Evolutionary conservation across 179 eudicot genomes (phyloP), one percentile per base, ranked within the genome.

Genomic region (Patellifolia procumbens): DNA sequence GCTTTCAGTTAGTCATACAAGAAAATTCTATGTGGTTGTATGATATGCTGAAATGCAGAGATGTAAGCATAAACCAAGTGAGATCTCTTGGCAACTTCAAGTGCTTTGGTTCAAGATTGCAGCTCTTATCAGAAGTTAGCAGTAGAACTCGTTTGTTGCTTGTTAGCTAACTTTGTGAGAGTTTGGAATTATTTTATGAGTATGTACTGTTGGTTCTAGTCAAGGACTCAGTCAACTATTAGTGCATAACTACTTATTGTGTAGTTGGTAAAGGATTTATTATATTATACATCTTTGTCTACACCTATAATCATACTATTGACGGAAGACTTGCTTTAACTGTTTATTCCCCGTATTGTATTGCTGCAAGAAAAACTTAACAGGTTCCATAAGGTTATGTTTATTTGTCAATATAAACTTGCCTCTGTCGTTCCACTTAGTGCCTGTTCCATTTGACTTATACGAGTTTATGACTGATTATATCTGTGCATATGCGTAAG

Each of bases 1-100:
- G 8, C 19, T 26, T 59, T 26, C 2, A 12, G 62, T 59, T 59
- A n/a, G 28, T 53, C 59, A n/a, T 17, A 53, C n/a, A 12, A 24
- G 63, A 59, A 22, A 59, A 59, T n/a, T 32, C 63, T 59, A 24
- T 26, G 63, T 59, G 63, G 4, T 59, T 59, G n/a, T n/a, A n/a
- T n/a, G n/a, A n/a, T n/a, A n/a, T n/a, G n/a, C n/a, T n/a, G n/a
- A n/a, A n/a, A n/a, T n/a, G n/a, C n/a, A n/a, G n/a, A n/a, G n/a
- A n/a, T 53, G 59, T 53, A 5, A 20, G 26, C 59, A 53, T 53
- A 4, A 26, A 53, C 26, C 34, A 59, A 26, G 16, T 17, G 28
- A 59, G 1, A 59, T 59, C 17, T 28, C 35, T 24, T 28, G 5
- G 32, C 34, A 59, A 59, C 28, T 59, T 59, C 63, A 28, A 28